Evolutionary conservation across 2,329 filamentous ascomycete species (phyloP), one percentile per base, ranked within the genome.

Genomic region (Epichloe sibirici): DNA sequence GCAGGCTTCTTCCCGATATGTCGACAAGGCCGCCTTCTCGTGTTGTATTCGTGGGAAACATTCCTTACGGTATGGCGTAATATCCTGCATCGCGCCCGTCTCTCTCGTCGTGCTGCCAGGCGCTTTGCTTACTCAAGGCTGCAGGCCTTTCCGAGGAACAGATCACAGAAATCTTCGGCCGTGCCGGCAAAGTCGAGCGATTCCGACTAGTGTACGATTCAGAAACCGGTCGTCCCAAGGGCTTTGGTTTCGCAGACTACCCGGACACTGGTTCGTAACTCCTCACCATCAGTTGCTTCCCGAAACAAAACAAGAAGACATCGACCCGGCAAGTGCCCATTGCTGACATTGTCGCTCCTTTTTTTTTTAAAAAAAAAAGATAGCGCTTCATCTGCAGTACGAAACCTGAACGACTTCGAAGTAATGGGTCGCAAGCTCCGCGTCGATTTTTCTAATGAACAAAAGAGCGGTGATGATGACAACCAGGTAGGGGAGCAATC

Each of bases 211-310:
- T 97, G 58, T 94, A 95, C 70, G 94, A 97, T 72, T 86, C 90
- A 51, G 91, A 97, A 64, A 96, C 90, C 3, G 90, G 91, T 43
- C 83, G 89, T 53, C 90, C 93, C 1, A 97, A 96, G 69, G 93
- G 93, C 17, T 98, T 95, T 66, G 93, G 93, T 38, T 98, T 97
- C 63, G 88, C 90, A 63, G 91, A 97, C 67, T 98, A 95, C 65
- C 86, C 89, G 52, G 93, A 97, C 65, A 83, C 88, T 55, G 91
- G 95, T 79, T 77, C 38, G 68, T 55, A 9, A 48, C 34, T 23
- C 15, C 34, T 21, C 21, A 45, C 12, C n/a, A 45, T 15, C 31
- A 45, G 21, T 25, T 13, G 12, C 5, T 4, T 6, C 25, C 9
- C 17, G 25, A 11, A 43, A 15, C 17, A 23, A 43, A 43, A 43